Conservation (phyloP, 192 early-diverging fungal species). For the Diversispora eburnea region DNA sequence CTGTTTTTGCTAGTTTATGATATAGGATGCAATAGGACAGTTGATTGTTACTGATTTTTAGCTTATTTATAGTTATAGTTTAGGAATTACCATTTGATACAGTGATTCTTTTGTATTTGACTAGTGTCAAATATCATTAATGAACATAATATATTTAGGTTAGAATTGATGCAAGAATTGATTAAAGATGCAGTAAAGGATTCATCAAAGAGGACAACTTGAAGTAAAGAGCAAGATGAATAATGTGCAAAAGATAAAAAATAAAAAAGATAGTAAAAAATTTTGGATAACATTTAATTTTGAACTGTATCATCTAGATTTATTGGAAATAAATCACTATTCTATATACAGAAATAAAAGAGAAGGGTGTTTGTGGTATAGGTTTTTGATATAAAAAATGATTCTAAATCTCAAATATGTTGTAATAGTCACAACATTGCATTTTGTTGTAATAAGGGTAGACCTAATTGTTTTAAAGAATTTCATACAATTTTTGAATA, state of each 20-base stretch:
- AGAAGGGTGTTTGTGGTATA: neutral
- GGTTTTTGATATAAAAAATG: neutral
- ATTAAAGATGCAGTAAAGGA: neutral
- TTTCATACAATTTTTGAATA: neutral
- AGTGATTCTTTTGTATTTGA: too few relatives aligned
- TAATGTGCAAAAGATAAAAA: neutral
- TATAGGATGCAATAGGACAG: too few relatives aligned
- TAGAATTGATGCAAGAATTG: neutral
- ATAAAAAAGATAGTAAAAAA: neutral
- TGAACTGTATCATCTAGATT: neutral
- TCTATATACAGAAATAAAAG: neutral
- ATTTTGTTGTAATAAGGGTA: constrained; percentile 5
- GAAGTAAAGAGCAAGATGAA: neutral
- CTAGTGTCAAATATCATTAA: neutral
- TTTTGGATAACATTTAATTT: neutral
- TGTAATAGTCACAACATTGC: neutral
- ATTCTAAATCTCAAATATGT: neutral
- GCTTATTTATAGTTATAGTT: too few relatives aligned
- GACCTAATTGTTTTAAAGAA: constrained; percentile 4
- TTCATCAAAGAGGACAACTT: neutral
- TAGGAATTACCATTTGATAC: too few relatives aligned
- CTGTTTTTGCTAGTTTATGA: too few relatives aligned
- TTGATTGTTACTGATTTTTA: too few relatives aligned
- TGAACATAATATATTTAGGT: neutral
- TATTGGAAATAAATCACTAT: neutral